A percentile compares a stretch with the other conserved stretches of the same genome.
phyloP scores from a whole-genome alignment of 257 asterid genomes.

The Penstemon davidsonii region DNA sequence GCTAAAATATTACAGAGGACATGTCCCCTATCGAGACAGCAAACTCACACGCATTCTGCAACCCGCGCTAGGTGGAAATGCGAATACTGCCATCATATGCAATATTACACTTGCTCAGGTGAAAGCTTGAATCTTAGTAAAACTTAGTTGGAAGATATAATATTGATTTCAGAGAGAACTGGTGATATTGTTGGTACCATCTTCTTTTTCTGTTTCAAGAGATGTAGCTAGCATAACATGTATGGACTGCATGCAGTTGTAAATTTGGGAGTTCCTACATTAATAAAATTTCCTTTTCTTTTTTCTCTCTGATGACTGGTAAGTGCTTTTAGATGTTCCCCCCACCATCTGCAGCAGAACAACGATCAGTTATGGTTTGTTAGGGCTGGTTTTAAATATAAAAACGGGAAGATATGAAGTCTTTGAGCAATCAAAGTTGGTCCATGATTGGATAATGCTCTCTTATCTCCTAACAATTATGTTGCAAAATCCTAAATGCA shows the following conservation, averaged over 20 bases:
- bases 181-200: constrained; percentile 13
- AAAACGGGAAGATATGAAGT: constrained; percentile 1
- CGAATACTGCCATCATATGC: constrained; percentile 96
- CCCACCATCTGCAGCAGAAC: constrained; percentile 5
- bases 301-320: constrained; percentile 1
- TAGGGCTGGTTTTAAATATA: not conserved
- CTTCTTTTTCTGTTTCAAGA: not conserved
- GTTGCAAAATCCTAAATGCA: not conserved
- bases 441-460: not conserved
- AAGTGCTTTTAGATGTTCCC: constrained; percentile 8
- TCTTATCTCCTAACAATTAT: not conserved
- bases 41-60: constrained; percentile 96
- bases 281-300: not conserved
- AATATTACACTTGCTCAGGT: constrained; percentile 99
- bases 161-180: constrained; percentile 21
- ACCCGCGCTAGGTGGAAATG: constrained; percentile 97
- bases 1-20: constrained; percentile 69
- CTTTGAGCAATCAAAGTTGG: constrained; percentile 12
- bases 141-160: constrained; percentile 4
- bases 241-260: not conserved
- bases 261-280: constrained; percentile 1
- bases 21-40: constrained; percentile 98
- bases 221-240: constrained; percentile 4
- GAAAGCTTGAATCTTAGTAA: constrained; percentile 24
- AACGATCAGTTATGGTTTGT: not conserved